phyloP scores from a whole-genome alignment of 495 filamentous ascomycete species.

The Trichoderma reesei region DNA sequence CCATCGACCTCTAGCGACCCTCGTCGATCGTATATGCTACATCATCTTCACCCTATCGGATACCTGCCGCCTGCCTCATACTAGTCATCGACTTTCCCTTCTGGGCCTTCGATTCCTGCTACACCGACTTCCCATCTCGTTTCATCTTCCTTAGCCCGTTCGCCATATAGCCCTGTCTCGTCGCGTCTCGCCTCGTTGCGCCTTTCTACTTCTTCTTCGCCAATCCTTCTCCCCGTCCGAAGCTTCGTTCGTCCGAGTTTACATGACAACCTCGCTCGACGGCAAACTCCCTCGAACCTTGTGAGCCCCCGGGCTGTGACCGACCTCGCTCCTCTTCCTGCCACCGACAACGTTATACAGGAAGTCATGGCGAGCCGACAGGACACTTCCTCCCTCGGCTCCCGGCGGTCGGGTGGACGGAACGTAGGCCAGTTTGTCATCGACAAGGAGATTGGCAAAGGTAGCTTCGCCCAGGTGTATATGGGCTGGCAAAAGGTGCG shows the following conservation, averaged over 20 bases:
- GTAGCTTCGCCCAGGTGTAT: conserved; percentile 93
- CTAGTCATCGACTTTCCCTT: conserved; percentile 8
- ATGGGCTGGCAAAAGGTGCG: conserved; percentile 75
- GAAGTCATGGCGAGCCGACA: conserved; percentile 38
- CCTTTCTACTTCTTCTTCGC: conserved; percentile 1
- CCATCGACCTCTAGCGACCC: conserved; percentile 9
- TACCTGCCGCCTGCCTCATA: conserved; percentile 20
- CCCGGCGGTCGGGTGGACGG: conserved; percentile 29
- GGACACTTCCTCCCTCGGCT: conserved; percentile 22
- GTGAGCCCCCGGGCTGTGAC: conserved; percentile 36
- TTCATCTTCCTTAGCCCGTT: conserved; percentile 2
- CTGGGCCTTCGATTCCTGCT: background rate
- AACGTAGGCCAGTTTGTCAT: conserved; percentile 67
- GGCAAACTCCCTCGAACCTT: conserved; percentile 31
- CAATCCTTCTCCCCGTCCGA: background rate
- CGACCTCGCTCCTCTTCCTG: conserved; percentile 28
- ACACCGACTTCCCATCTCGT: conserved; percentile 3
- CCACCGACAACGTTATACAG: conserved; percentile 31
- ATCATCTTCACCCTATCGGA: conserved; percentile 23
- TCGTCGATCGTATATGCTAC: background rate
- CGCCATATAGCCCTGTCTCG: conserved; percentile 16
- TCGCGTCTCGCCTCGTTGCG: conserved; percentile 11
- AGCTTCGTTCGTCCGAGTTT: conserved; percentile 22
- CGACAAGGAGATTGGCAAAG: conserved; percentile 80
- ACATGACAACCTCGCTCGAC: conserved; percentile 36